Evolutionary conservation across 805 yeast species (phyloP).

Genomic region (Diddensiella caesifluorescens): DNA sequence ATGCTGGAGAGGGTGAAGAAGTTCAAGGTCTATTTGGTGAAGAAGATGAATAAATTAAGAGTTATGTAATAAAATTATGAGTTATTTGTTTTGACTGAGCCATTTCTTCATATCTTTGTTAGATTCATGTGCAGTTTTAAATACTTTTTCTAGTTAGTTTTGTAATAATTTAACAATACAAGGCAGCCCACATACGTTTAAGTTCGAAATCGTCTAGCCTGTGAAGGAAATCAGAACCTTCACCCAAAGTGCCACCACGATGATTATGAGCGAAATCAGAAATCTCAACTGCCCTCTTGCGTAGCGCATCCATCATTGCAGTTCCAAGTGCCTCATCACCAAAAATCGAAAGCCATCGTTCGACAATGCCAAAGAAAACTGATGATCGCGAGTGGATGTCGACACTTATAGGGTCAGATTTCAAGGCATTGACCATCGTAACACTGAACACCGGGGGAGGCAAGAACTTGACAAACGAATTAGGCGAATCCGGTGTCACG

Average conservation of each 20-base stretch:
- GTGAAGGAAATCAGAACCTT: constrained; percentile 49
- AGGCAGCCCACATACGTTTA: constrained; percentile 9
- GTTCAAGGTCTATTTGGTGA: constrained; percentile 4
- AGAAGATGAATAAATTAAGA: constrained; percentile 6
- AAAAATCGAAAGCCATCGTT: constrained; percentile 73
- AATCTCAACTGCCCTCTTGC: constrained; percentile 62
- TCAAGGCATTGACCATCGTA: constrained; percentile 74
- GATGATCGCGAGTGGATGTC: constrained; percentile 63
- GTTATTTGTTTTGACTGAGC: constrained; percentile 29
- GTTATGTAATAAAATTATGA: background rate
- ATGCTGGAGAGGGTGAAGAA: constrained; percentile 14
- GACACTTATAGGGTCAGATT: constrained; percentile 60
- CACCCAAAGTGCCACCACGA: constrained; percentile 34
- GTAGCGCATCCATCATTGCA: constrained; percentile 47
- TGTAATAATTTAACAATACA: too few relatives aligned
- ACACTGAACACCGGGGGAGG: constrained; percentile 65
- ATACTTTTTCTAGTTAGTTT: too few relatives aligned
- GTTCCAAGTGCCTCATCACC: constrained; percentile 57
- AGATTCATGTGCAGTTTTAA: constrained; percentile 22
- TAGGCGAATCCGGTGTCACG: constrained; percentile 21
- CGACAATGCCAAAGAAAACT: constrained; percentile 63
- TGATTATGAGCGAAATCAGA: constrained; percentile 62
- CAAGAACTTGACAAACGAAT: constrained; percentile 58
- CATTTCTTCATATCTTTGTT: constrained; percentile 42
- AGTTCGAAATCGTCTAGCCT: constrained; percentile 75